These are phyloP conservation scores for Mucor velutinosus DNA, from an alignment of 371 early-diverging fungal species.

Conservation along the genomic window DNA sequence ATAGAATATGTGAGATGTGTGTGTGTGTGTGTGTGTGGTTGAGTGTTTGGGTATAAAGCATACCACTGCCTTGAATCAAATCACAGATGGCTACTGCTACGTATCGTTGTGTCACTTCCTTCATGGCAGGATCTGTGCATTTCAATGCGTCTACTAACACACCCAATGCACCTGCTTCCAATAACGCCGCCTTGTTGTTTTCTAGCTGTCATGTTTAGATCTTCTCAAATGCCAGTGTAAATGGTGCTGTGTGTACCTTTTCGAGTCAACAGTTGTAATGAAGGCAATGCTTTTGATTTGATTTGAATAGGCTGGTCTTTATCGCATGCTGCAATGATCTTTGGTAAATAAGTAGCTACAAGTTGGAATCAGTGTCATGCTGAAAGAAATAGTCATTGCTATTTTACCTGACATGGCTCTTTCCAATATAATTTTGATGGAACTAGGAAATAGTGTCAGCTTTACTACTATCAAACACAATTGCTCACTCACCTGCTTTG, in stretches of 20 bases:
- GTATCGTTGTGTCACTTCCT: slow-evolving; percentile 65
- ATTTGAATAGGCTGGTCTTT: slow-evolving; percentile 49
- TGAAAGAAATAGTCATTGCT: neutral
- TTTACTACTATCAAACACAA: neutral
- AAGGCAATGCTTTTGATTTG: slow-evolving; percentile 62
- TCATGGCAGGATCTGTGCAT: slow-evolving; percentile 50
- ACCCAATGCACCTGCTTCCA: slow-evolving; percentile 62
- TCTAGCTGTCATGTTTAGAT: slow-evolving; percentile 37
- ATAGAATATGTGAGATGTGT: neutral
- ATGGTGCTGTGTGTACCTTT: slow-evolving; percentile 46
- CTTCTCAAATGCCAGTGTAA: neutral
- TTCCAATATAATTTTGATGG: slow-evolving; percentile 65
- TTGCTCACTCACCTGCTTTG: slow-evolving; percentile 60
- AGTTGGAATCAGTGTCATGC: neutral
- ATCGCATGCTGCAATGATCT: slow-evolving; percentile 54
- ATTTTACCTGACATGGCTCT: slow-evolving; percentile 64
- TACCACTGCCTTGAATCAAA: slow-evolving; percentile 68
- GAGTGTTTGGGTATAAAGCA: too few species aligned
- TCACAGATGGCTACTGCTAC: slow-evolving; percentile 75
- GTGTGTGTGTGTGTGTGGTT: neutral
- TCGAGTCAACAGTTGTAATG: slow-evolving; percentile 72
- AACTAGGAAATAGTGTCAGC: slow-evolving; percentile 32
- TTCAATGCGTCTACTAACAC: slow-evolving; percentile 67
- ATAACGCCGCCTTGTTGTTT: slow-evolving; percentile 56
- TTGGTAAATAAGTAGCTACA: slow-evolving; percentile 44